Conservation (phyloP, 768 basidiomycete genomes). For the Gymnopilus dilepis region DNA sequence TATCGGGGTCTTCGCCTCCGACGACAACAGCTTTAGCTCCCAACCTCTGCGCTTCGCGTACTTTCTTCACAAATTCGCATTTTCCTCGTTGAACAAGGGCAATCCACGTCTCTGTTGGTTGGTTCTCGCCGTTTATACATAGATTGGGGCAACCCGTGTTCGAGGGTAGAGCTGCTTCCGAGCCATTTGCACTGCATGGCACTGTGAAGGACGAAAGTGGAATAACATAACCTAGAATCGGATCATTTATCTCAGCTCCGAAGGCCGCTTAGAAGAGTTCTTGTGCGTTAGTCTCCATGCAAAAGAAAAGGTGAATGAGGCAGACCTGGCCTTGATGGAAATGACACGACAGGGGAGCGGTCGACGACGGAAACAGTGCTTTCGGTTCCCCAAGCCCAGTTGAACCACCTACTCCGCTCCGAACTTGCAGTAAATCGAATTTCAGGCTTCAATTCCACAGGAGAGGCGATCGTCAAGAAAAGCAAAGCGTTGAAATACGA, state of each 20-base stretch:
- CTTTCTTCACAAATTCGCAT: constrained; percentile 93
- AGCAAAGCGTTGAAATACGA: constrained; percentile 29
- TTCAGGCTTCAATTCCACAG: constrained; percentile 34
- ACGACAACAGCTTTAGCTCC: constrained; percentile 93
- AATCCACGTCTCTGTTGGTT: constrained; percentile 83
- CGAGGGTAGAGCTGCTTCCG: constrained; percentile 24
- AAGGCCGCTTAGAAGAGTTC: constrained; percentile 59
- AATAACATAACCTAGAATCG: constrained; percentile 74
- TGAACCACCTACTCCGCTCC: constrained; percentile 62
- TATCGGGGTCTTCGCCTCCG: constrained; percentile 76
- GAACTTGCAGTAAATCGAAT: constrained; percentile 45
- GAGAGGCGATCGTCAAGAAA: constrained; percentile 33
- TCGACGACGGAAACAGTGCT: constrained; percentile 80
- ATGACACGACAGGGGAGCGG: constrained; percentile 70
- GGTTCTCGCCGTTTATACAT: constrained; percentile 58
- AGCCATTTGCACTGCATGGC: constrained; percentile 48
- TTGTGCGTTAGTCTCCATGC: background rate
- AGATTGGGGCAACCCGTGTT: constrained; percentile 75
- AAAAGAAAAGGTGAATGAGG: constrained; percentile 7
- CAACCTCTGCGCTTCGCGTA: constrained; percentile 67
- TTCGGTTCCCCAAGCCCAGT: constrained; percentile 73
- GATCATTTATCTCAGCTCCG: constrained; percentile 71
- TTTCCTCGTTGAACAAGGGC: constrained; percentile 88
- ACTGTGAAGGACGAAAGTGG: constrained; percentile 68
- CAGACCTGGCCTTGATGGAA: constrained; percentile 66